Evolutionary conservation across 1,284 basidiomycete genomes (phyloP), one percentile per base, ranked within the genome.

Genomic region (Ceratobasidium sp.): DNA sequence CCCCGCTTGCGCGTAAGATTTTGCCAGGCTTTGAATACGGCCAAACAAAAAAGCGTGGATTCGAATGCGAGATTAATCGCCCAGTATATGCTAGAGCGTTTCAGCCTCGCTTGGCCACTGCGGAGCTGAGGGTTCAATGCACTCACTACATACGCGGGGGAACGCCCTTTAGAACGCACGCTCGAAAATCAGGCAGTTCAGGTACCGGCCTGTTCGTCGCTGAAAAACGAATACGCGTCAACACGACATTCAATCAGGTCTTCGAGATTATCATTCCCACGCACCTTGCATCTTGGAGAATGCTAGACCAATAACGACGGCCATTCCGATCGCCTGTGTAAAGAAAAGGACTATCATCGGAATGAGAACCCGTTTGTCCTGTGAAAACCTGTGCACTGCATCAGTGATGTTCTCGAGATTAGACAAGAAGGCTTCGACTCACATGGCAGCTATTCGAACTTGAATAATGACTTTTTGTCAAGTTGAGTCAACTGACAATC

Each of bases 381-480:
- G 69, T n/a, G 57, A 32, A 71, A 59, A 71, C 69, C 69, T 71
- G 36, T 3, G 43, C 36, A 55, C 39, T 41, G 36, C 26, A 48
- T 43, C 28, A 55, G 36, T 55, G 30, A 57, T 39, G 60, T 36
- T 41, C 55, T 36, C 39, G 10, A 10, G 8, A 36, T 36, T 16
- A 10, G 9, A 52, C 18, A 57, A 9, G 16, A 26, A 18, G 18
- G 9, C 14, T 50, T 36, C 30, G 18, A 39, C 69, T 57, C 28
- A 71, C 69, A 71, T 71, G 21, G 69, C 69, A 41, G 69, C 69
- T 36, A 71, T 71, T 30, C 69, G 69, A 50, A 71, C 69, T 59
- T 48, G 55, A 9, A 71, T 71, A 34, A 71, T 71, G 18, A 71
- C 69, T 71, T 45, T 14, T 46, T 46, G 28, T 21, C 14, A 8